Conservation (phyloP, 208 protist genomes). For the Wallacemonas sp. region DNA sequence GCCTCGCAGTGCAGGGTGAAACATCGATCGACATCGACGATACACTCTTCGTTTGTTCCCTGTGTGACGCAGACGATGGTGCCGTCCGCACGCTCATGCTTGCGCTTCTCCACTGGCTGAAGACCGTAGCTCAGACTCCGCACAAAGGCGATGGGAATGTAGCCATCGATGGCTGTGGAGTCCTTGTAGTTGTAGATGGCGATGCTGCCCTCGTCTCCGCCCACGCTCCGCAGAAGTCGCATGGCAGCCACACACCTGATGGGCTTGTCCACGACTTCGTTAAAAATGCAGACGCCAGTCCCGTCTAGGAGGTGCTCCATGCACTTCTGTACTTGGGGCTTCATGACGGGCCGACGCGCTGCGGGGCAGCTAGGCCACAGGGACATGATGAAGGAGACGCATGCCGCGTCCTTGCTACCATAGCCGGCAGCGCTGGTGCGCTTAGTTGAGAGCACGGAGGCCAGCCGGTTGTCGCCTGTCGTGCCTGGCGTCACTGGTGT, state of each 20-base stretch:
- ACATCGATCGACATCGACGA: slow-evolving; percentile 28
- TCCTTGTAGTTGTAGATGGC: slow-evolving; percentile 48
- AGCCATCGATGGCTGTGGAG: slow-evolving; percentile 33
- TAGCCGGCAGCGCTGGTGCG: slow-evolving; percentile 21
- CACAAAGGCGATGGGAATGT: slow-evolving; percentile 54
- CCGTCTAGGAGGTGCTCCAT: slow-evolving; percentile 39
- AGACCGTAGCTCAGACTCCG: slow-evolving; percentile 35
- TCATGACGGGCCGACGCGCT: slow-evolving; percentile 30
- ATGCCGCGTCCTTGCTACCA: slow-evolving; percentile 26
- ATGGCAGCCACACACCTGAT: slow-evolving; percentile 36
- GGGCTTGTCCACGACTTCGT: slow-evolving; percentile 35
- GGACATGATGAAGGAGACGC: slow-evolving; percentile 46
- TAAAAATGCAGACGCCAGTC: slow-evolving; percentile 48
- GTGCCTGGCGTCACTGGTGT: slow-evolving; percentile 2
- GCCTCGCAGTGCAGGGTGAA: slow-evolving; percentile 54
- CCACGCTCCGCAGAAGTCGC: slow-evolving; percentile 39
- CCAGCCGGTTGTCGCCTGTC: slow-evolving; percentile 3
- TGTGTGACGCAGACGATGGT: slow-evolving; percentile 27
- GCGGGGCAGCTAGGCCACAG: slow-evolving; percentile 43
- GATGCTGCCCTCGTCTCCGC: slow-evolving; percentile 46
- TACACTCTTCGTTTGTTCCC: background rate
- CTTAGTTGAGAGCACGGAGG: slow-evolving; percentile 4
- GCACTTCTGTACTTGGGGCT: slow-evolving; percentile 23
- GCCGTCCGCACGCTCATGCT: slow-evolving; percentile 14
- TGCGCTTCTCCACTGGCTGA: slow-evolving; percentile 30